These are phyloP conservation scores for Tubosaeta sp. DNA, from an alignment of 768 basidiomycete genomes.

Conservation along the genomic window DNA sequence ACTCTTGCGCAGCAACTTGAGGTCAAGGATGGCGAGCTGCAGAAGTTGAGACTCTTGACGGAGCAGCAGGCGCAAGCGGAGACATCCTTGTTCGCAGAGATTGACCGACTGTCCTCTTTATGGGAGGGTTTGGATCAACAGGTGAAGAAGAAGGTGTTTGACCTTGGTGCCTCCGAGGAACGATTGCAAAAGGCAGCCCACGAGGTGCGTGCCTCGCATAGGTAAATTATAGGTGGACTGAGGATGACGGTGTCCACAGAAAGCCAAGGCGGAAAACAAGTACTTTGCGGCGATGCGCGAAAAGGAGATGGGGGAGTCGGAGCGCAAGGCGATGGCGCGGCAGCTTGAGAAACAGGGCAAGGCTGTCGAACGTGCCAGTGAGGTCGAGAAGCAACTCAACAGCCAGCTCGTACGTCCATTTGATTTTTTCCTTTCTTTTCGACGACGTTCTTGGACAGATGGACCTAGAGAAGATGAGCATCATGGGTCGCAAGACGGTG, in stretches of 20 bases:
- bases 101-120: conserved; percentile 79
- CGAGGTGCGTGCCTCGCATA: conserved; percentile 51
- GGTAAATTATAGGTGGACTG: background rate
- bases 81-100: conserved; percentile 72
- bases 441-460: conserved; percentile 22
- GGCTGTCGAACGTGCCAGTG: conserved; percentile 61
- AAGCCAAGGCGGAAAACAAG: conserved; percentile 95
- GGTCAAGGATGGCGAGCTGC: conserved; percentile 65
- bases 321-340: conserved; percentile 61
- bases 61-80: conserved; percentile 66
- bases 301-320: conserved; percentile 76
- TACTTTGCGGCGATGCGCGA: conserved; percentile 87
- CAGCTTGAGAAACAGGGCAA: conserved; percentile 56
- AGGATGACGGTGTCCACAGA: conserved; percentile 41
- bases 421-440: background rate
- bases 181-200: conserved; percentile 56
- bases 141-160: conserved; percentile 80
- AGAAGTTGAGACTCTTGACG: conserved; percentile 56
- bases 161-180: conserved; percentile 72
- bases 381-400: conserved; percentile 56
- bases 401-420: conserved; percentile 52
- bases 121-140: conserved; percentile 85
- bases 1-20: conserved; percentile 52
- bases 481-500: conserved; percentile 28
- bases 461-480: conserved; percentile 45